Base-by-base conservation (phyloP, 1,284 basidiomycete genomes). In the Cryptococcus sp. region DNA sequence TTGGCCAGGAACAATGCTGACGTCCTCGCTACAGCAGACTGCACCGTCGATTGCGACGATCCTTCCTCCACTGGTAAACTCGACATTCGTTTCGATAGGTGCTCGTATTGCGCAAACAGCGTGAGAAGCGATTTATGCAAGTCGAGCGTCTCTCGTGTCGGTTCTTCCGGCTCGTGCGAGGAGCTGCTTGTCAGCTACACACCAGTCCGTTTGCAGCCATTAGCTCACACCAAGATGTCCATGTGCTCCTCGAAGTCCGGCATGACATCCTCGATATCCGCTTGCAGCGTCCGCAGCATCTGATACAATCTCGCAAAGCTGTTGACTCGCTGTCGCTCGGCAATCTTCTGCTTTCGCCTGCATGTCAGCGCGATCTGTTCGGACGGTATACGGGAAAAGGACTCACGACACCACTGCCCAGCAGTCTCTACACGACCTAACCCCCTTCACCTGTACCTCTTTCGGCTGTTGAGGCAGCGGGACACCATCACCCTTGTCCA, bases 31-130 rank as follows among this genome's bases (percentile, higher is more conserved):
- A 98, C 84, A 0, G 91, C 88, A 22, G 79, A 75, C 66, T 95
- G 89, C 9, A 97, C 79, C 14, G 84, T 79, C 54, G 88, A 85
- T 65, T 94, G 89, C 11, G 86, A 85, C 50, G 82, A 82, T 1
- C 82, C 83, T 2, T 77, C 73, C 2, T 77, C 77, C 22, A 75
- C 82, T 0, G 86, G 85, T 19, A 94, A 72, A 52, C 76, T 77
- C 44, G 82, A 80, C 59, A 97, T 87, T 28, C 85, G 83, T 66
- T 93, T 94, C 0, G 90, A 81, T 4, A 97, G 74, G 38, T 82
- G 80, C 62, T 98, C 94, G 70, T 97, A 97, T 50, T 86, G 83
- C 6, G 83, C 79, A 69, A 95, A 91, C 2, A 85, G 81, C 40
- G 87, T 83, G 7, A 95, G 71, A 10, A 97, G 79, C 16, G 82